Evolutionary conservation across 2,329 filamentous ascomycete genomes (phyloP), one percentile per base, ranked within the genome.

Genomic region (Penicillium sp.): DNA sequence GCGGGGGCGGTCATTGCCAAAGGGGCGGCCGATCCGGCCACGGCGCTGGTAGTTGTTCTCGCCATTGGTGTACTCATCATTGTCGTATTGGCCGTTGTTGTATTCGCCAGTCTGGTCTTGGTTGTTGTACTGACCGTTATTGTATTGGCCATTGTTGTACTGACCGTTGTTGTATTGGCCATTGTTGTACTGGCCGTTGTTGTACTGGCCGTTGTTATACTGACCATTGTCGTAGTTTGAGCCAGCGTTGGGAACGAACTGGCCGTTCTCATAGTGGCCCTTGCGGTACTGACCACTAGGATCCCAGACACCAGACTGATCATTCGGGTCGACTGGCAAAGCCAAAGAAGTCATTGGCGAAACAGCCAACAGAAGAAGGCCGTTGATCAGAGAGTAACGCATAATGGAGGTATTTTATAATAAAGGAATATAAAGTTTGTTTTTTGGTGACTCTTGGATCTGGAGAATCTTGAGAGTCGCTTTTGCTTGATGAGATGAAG

Each of bases 221-320:
- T 26, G 24, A 6, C 52, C 53, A 37, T 60, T 52, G 49, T 48
- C 52, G 37, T 60, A 49, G 22, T 57, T 31, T 9, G 58, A 53
- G 48, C 60, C 60, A 19, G 62, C 44, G 50, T 65, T 61, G 11
- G 59, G 39, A 43, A 65, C 46, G 9, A 65, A 65, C 26, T 61
- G 39, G 7, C 64, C 64, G 8, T 62, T 57, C 24, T 53, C 58
- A 35, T 64, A 66, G 16, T 65, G 57, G 5, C 63, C 61, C 43
- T 63, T 65, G 27, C 56, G 57, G 52, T 66, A 65, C 27, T 65
- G 59, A 16, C 63, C 64, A 51, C 52, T 61, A 3, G 63, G 63
- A 8, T 66, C 63, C 63, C 63, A 65, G 8, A 61, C 56, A 22
- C 58, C 64, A 26, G 58, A 41, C n/a, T 63, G 52, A 19, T 59